These are phyloP conservation scores for Talaromyces pinophilus DNA, from an alignment of 2,329 filamentous ascomycete species.

Conservation along the genomic window DNA sequence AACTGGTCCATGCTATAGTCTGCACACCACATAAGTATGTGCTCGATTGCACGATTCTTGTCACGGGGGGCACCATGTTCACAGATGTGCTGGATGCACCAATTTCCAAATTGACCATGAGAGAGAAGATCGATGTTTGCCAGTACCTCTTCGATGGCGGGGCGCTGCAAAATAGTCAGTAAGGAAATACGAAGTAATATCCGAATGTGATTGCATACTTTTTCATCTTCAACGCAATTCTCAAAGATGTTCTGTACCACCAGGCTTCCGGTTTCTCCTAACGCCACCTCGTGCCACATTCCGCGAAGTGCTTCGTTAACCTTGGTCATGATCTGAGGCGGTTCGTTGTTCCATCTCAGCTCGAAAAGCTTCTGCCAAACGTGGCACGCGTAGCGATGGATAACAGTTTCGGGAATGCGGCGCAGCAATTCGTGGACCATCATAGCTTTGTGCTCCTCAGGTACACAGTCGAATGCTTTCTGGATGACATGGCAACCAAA, in stretches of 20 bases:
- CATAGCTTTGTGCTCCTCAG: constrained; percentile 94
- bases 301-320: constrained; percentile 93
- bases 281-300: constrained; percentile 98
- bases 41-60: constrained; percentile 89
- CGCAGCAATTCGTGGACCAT: constrained; percentile 98
- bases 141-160: constrained; percentile 95
- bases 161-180: constrained; percentile 63
- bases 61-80: constrained; percentile 91
- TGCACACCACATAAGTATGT: constrained; percentile 87
- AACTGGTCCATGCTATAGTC: constrained; percentile 99
- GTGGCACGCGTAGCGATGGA: constrained; percentile 97
- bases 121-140: constrained; percentile 93
- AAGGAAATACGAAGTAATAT: not conserved
- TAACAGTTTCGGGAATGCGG: constrained; percentile 94
- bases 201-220: constrained; percentile 58
- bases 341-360: constrained; percentile 89
- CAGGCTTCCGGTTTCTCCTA: constrained; percentile 94
- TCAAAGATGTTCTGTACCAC: constrained; percentile 99
- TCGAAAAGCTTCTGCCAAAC: constrained; percentile 99
- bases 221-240: constrained; percentile 97
- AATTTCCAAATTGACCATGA: constrained; percentile 97
- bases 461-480: constrained; percentile 96
- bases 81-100: constrained; percentile 99
- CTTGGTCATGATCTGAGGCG: constrained; percentile 97
- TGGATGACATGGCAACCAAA: constrained; percentile 98